Evolutionary conservation across 2,329 filamentous ascomycete species (phyloP).

Genomic region (Penicillium polonicum): DNA sequence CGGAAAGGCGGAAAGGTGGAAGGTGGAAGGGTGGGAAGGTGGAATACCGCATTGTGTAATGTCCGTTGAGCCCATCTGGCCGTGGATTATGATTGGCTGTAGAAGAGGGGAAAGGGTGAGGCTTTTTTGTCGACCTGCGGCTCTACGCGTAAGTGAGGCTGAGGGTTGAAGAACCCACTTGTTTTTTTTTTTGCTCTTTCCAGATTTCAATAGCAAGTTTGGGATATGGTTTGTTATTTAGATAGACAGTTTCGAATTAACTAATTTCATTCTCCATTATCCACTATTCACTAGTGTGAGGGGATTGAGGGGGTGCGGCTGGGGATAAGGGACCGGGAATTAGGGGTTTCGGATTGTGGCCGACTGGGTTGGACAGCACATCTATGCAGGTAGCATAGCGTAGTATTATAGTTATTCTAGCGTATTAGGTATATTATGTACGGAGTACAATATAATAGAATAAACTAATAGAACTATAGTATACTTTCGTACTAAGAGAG

Average conservation of each 20-base stretch:
- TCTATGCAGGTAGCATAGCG: constrained; percentile 4
- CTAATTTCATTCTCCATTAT: neutral
- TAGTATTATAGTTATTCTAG: neutral
- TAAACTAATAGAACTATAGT: neutral
- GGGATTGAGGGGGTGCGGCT: neutral
- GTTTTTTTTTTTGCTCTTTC: neutral
- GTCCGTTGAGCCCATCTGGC: neutral
- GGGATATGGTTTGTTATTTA: neutral
- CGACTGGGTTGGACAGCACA: constrained; percentile 3
- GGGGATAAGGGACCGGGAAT: neutral
- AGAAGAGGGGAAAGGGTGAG: neutral
- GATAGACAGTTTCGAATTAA: neutral
- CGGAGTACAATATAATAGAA: neutral
- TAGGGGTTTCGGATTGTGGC: constrained; percentile 3
- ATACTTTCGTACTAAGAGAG: neutral
- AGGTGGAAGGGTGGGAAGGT: neutral
- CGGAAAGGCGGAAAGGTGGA: no score
- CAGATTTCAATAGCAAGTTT: neutral
- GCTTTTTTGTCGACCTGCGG: constrained; percentile 8
- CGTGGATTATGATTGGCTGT: neutral
- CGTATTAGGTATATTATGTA: neutral
- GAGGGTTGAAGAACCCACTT: constrained; percentile 13
- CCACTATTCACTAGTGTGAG: constrained; percentile 4
- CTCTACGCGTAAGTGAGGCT: constrained; percentile 16
- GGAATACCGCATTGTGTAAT: constrained; percentile 1